Evolutionary conservation across 495 filamentous ascomycete species (phyloP), one percentile per base, ranked within the genome.

Genomic region (Choiromyces venosus): DNA sequence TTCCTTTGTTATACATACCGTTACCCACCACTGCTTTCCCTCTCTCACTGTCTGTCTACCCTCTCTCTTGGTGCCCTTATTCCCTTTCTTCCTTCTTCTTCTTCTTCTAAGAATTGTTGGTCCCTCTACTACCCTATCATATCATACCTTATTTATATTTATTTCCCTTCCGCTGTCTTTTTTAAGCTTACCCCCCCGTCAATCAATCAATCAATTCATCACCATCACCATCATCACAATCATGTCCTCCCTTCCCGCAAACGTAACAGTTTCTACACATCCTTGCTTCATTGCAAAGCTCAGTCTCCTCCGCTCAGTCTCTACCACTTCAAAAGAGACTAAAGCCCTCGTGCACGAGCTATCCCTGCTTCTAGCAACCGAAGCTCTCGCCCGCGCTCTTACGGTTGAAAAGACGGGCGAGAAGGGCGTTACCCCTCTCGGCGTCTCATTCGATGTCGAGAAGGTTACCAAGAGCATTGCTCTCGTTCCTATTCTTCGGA

Each of bases 401-500:
- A 85, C 84, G 19, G 79, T 64, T 25, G 69, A 46, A 4, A 65
- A 37, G 19, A 64, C 69, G 14, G 68, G 46, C 18, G 44, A 39
- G n/a, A 73, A 94, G 90, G 92, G 88, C 78, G 80, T 85, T 76
- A 94, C 93, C 0, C 91, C 92, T 6, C 87, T 98, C 39, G 89
- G 88, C 66, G 90, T 88, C 75, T 81, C 87, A 40, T 97, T 91
- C 82, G 85, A 87, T 5, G 89, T 88, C 1, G 82, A 86, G 61
- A 79, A 81, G 16, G 85, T 91, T 68, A 76, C 83, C 5, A 78
- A 83, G 1, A 86, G 88, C 69, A 86, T 98, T 71, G 92, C 89
- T 19, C 84, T 98, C n/a, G 89, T 98, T 0, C 94, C 94, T 18
- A 95, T 98, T 82, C 88, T 98, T 37, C 88, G 94, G 18, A 96